Base-by-base conservation (phyloP, 768 basidiomycete species). In the Panaeolus cyanescens region DNA sequence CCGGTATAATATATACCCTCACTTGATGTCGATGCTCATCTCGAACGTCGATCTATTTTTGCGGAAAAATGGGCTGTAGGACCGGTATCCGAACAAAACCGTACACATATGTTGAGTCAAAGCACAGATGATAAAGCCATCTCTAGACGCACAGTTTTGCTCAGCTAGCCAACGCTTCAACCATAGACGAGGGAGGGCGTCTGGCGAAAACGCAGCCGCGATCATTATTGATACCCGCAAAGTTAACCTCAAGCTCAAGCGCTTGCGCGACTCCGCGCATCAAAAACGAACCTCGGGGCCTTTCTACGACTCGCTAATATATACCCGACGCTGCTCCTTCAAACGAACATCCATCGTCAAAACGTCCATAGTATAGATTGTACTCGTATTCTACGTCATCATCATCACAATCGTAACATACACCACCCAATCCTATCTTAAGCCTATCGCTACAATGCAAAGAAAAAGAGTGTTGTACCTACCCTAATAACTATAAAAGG, bases 211-310 rank as follows among this genome's bases (percentile, higher is more conserved):
- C 45, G 45, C 45, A n/a, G n/a, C n/a, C n/a, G 4, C 45, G 45
- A 50, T 50, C 45, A 50, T n/a, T n/a, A 28, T 50, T 50, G 45
- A 50, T 50, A 50, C 45, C 45, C 45, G 45, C 22, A 7, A 28
- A 50, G 25, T 28, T 50, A 50, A 28, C 45, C 45, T 50, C 45
- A 50, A 50, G 45, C 45, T 50, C 45, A 50, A 50, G 45, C 45
- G 45, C 45, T 28, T 50, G 45, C 25, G 45, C 25, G 13, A 25
- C 5, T 28, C 45, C 25, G 45, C 25, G 15, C 25, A 50, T 25
- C 17, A 6, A 34, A 34, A 34, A 7, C 22, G n/a, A 20, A 28
- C 45, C 10, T n/a, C n/a, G n/a, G n/a, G n/a, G n/a, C n/a, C n/a
- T n/a, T n/a, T n/a, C n/a, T n/a, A n/a, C n/a, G n/a, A n/a, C n/a